phyloP scores from a whole-genome alignment of 1,284 basidiomycete species.

The Malassezia yamatoensis region DNA sequence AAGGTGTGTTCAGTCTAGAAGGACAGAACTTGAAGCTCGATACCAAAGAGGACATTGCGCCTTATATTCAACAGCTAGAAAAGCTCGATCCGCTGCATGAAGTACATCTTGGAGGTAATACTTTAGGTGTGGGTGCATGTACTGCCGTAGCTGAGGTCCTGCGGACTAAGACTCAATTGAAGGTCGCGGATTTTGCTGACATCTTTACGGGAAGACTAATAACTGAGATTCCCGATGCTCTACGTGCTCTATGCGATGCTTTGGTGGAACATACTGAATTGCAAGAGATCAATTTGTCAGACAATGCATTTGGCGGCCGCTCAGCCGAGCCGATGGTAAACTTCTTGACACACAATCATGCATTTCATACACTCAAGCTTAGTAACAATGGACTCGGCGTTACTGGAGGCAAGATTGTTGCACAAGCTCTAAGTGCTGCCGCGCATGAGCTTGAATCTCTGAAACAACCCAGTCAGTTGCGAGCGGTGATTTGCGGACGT shows the following conservation, averaged over 20 bases:
- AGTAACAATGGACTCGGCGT: conserved; percentile 98
- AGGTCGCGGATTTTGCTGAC: conserved; percentile 92
- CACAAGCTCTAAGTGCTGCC: conserved; percentile 69
- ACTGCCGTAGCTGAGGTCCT: conserved; percentile 73
- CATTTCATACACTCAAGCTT: conserved; percentile 75
- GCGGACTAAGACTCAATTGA: conserved; percentile 58
- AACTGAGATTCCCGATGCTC: conserved; percentile 81
- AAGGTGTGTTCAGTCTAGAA: conserved; percentile 27
- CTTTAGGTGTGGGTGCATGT: conserved; percentile 86
- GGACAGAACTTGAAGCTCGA: conserved; percentile 65
- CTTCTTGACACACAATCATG: conserved; percentile 53
- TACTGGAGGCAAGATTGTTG: conserved; percentile 73
- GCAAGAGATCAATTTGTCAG: conserved; percentile 77
- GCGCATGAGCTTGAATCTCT: conserved; percentile 62
- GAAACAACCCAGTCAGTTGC: conserved; percentile 62
- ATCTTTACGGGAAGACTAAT: conserved; percentile 96
- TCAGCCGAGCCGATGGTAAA: conserved; percentile 89
- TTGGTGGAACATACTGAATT: conserved; percentile 70
- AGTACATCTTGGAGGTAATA: conserved; percentile 88
- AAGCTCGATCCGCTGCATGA: conserved; percentile 62
- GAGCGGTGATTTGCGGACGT: conserved; percentile 78
- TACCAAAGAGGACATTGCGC: conserved; percentile 66
- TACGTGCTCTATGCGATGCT: conserved; percentile 77
- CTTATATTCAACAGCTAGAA: conserved; percentile 55
- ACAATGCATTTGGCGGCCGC: conserved; percentile 93